Conservation (phyloP, 805 yeast species). For the Kuraishia ogatae region DNA sequence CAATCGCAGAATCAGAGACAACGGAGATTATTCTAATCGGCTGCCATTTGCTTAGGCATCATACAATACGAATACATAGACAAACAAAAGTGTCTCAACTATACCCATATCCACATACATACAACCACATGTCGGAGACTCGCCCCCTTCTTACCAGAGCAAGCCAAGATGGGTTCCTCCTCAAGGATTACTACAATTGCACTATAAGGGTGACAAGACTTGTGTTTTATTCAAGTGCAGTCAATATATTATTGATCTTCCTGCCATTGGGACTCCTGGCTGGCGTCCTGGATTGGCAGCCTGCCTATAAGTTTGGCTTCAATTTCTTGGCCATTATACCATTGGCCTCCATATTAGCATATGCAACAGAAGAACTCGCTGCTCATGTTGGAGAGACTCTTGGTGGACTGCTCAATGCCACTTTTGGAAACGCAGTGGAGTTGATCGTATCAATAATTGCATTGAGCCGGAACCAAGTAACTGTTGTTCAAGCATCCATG, state of each 20-base stretch:
- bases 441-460: conserved; percentile 92
- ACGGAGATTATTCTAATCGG: too few species aligned
- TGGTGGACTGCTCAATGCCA: conserved; percentile 93
- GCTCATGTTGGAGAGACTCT: conserved; percentile 84
- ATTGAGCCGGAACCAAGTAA: conserved; percentile 71
- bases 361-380: conserved; percentile 88
- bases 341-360: conserved; percentile 81
- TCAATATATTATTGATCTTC: conserved; percentile 67
- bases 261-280: conserved; percentile 87
- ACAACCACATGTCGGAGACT: background rate
- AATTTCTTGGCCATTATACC: conserved; percentile 91
- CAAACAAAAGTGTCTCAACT: too few species aligned
- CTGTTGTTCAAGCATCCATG: conserved; percentile 97
- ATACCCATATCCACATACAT: background rate
- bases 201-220: background rate
- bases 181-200: background rate
- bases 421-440: conserved; percentile 97
- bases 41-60: too few species aligned
- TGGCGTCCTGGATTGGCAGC: conserved; percentile 47
- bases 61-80: too few species aligned
- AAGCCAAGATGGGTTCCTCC: background rate
- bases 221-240: conserved; percentile 28
- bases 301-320: conserved; percentile 51
- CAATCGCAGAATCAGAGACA: too few species aligned
- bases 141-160: background rate